A percentile compares a stretch with the other conserved stretches of the same genome.
These are phyloP conservation scores for Chlorella sp. DNA, from an alignment of 139 green algal genomes.

Conservation along the genomic window DNA sequence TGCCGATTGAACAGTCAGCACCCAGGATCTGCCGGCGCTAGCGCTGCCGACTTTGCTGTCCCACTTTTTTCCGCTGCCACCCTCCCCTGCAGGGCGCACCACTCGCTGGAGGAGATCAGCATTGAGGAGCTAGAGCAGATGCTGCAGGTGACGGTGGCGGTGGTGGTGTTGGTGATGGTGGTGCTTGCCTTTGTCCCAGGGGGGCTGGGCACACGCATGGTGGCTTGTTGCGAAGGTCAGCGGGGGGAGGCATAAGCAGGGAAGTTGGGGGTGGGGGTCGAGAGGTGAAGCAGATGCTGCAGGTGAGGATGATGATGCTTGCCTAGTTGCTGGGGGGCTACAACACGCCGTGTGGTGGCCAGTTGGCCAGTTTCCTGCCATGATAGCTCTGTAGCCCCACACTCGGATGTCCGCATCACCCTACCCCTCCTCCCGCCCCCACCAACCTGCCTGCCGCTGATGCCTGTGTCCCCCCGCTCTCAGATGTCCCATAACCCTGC, in stretches of 20 bases:
- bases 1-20: too few species aligned
- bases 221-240: too few species aligned
- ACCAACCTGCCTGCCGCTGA: background rate
- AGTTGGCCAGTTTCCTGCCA: background rate
- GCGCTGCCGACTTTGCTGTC: background rate
- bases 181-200: too few species aligned
- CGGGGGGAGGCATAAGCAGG: background rate
- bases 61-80: too few species aligned
- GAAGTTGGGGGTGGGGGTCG: background rate
- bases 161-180: too few species aligned
- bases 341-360: background rate
- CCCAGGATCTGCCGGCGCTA: background rate
- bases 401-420: background rate
- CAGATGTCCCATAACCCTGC: too few species aligned
- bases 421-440: background rate
- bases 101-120: slow-evolving; percentile 24
- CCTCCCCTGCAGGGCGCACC: slow-evolving; percentile 31
- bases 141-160: slow-evolving; percentile 39
- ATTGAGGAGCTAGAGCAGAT: slow-evolving; percentile 48
- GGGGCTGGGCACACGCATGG: too few species aligned
- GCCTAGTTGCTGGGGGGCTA: too few species aligned
- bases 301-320: too few species aligned
- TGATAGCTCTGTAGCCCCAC: too few species aligned
- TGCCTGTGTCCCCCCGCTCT: too few species aligned
- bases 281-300: too few species aligned